These are phyloP conservation scores for Rhizophagus clarus DNA, from an alignment of 192 early-diverging fungal species.

Conservation along the genomic window DNA sequence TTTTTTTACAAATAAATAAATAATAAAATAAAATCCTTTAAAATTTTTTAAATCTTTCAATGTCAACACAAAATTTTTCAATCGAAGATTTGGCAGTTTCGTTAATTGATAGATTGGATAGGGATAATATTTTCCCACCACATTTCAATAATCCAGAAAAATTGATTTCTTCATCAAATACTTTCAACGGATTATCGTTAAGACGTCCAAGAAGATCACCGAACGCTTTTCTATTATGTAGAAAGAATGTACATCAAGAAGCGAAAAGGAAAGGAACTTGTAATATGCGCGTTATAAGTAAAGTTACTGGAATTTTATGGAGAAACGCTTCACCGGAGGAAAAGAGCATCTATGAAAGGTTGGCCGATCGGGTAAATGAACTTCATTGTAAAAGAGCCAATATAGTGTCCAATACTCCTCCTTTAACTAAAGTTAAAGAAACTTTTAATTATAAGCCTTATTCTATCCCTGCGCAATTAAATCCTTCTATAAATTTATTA, in stretches of 20 bases:
- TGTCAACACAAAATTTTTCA: neutral
- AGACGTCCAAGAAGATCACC: neutral
- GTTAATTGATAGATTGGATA: neutral
- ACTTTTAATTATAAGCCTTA: neutral
- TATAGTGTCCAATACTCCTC: neutral
- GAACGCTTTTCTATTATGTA: constrained; percentile 13
- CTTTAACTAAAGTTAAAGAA: neutral
- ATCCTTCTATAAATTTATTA: neutral
- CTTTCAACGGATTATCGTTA: neutral
- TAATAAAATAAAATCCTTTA: no score
- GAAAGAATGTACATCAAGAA: constrained; percentile 24
- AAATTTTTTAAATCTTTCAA: no score
- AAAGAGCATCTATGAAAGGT: constrained; percentile 3
- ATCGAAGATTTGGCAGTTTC: neutral
- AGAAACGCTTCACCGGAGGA: neutral
- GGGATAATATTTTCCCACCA: constrained; percentile 5
- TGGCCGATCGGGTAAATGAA: neutral
- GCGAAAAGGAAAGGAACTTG: neutral
- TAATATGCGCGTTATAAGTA: constrained; percentile 24
- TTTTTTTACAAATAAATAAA: no score
- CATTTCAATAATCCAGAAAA: constrained; percentile 3
- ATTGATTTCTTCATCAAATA: constrained; percentile 4
- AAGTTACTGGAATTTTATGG: constrained; percentile 18
- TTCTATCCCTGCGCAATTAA: neutral
- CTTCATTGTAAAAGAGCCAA: neutral